Conservation (phyloP, 805 yeast species). For the Candida pseudoglaebosa region DNA sequence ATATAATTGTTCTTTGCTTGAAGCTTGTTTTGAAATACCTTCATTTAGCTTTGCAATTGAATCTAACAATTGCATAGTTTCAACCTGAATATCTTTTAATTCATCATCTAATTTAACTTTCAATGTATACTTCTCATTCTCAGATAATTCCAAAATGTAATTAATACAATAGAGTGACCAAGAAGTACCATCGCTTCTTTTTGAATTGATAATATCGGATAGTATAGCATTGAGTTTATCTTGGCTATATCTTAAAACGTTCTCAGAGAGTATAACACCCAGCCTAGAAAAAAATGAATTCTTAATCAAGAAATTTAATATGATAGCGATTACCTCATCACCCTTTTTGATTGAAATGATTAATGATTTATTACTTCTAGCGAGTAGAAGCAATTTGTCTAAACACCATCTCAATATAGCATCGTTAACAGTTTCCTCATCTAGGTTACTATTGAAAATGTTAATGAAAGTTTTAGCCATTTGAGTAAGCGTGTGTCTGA, state of each 20-base stretch:
- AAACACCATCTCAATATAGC: conserved; percentile 52
- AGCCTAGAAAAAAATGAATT: conserved; percentile 37
- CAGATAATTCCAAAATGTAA: conserved; percentile 26
- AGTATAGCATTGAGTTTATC: conserved; percentile 69
- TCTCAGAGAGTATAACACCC: conserved; percentile 20
- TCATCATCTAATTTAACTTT: conserved; percentile 56
- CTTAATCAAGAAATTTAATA: conserved; percentile 36
- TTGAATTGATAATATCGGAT: conserved; percentile 48
- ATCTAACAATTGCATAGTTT: conserved; percentile 45
- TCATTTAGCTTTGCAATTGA: conserved; percentile 21
- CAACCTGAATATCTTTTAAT: conserved; percentile 43
- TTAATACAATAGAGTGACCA: conserved; percentile 61
- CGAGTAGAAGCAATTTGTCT: conserved; percentile 54
- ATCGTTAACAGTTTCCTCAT: conserved; percentile 25
- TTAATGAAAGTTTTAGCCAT: conserved; percentile 20
- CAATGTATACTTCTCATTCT: conserved; percentile 15
- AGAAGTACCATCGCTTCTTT: conserved; percentile 42
- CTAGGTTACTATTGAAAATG: conserved; percentile 21
- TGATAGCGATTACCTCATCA: conserved; percentile 20
- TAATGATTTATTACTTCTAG: conserved; percentile 39
- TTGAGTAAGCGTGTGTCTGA: conserved; percentile 10
- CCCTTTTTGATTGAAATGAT: conserved; percentile 16
- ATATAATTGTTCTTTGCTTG: conserved; percentile 35
- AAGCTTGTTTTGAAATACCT: conserved; percentile 21
- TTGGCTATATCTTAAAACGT: conserved; percentile 42